Base-by-base conservation (phyloP, 345 rosid genomes). In the Gossypium herbaceum region DNA sequence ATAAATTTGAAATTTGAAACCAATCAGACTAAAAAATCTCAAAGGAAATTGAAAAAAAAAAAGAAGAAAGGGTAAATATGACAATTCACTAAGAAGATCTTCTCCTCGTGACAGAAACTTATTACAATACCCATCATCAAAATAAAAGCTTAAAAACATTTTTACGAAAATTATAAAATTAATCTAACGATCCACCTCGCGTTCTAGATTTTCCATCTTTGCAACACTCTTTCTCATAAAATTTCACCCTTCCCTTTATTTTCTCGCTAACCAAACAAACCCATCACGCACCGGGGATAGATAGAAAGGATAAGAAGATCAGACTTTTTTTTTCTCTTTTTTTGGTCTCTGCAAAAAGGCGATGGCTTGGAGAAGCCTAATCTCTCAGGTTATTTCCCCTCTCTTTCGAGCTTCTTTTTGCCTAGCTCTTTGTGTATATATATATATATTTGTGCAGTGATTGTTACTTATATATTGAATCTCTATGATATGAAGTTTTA, bases 311-410 rank as follows among this genome's bases (percentile, higher is more conserved):
- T 80, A 62, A 25, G 15, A 71, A 57, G 75, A 80, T 79, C 80
- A 73, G 67, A 56, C 43, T 57, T 8, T 66, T 69, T 51, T 51
- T 48, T 45, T 34, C 41, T 34, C 60, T 9, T 62, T 69, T 27
- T 51, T 52, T 44, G 67, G 64, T 74, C 73, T 66, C 45, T 57
- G 20, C 4, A 64, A 27, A 34, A 52, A 47, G 82, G 78, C 79
- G 77, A 94, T 94, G 98, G 98, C 97, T 88, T 94, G 94, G 97
- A 86, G 95, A 82, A 91, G 87, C 74, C 78, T 94, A 73, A 84
- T 94, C 83, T 79, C 97, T 41, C 87, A 92, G 95, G 98, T 92
- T 73, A n/a, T 75, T n/a, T 65, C 63, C 52, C 54, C 20, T 22
- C 1, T 47, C 19, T 47, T 60, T 39, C 9, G 4, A 16, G 39